Conservation (phyloP, 257 asterid genomes). For the Solanum etuberosum region DNA sequence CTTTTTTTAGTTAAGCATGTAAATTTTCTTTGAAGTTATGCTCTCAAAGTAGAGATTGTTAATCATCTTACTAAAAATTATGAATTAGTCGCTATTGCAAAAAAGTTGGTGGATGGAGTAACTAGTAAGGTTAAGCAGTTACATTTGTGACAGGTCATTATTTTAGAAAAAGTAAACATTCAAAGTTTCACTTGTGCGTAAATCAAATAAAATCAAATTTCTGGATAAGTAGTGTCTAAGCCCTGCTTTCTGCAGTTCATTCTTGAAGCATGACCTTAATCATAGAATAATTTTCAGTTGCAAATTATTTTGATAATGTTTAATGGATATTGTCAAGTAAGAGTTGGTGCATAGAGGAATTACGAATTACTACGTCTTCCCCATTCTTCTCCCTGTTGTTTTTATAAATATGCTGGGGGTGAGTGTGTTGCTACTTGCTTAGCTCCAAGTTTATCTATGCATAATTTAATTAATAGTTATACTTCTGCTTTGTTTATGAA, state of each 20-base stretch:
- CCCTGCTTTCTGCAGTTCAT: not conserved
- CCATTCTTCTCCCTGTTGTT: not conserved
- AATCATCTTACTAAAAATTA: not conserved
- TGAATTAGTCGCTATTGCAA: not conserved
- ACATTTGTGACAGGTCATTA: not conserved
- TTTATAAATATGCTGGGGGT: not conserved
- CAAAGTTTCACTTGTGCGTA: not conserved
- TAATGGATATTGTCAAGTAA: not conserved
- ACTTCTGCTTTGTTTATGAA: not conserved
- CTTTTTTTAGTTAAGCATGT: not conserved
- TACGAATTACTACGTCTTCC: not conserved
- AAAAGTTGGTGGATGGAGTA: not conserved
- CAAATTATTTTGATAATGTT: not conserved
- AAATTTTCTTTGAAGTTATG: not conserved
- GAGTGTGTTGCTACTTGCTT: not conserved
- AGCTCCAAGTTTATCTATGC: not conserved
- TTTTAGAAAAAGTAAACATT: not conserved
- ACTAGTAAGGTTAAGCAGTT: not conserved
- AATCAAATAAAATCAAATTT: not conserved
- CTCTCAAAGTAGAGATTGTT: not conserved
- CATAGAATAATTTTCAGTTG: not conserved
- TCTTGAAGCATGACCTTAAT: not conserved
- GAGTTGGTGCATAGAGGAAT: not conserved
- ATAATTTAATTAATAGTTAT: not conserved
- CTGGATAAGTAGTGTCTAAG: not conserved